Conservation (phyloP, 768 basidiomycete species). For the Austroboletus festivus region DNA sequence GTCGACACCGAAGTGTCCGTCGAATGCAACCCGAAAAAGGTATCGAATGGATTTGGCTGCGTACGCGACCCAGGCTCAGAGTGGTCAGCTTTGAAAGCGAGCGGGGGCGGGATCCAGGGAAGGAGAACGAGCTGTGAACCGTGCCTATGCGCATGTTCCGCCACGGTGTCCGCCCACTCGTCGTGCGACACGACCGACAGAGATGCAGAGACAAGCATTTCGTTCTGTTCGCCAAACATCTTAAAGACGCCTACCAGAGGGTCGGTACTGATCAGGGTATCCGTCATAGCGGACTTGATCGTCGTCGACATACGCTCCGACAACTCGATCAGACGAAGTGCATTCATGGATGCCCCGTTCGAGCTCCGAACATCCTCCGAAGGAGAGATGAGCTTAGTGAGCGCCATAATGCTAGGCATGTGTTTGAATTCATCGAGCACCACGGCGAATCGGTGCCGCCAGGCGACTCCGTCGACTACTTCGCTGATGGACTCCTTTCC, state of each 20-base stretch:
- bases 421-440: constrained; percentile 92
- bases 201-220: constrained; percentile 60
- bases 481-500: constrained; percentile 1
- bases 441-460: constrained; percentile 59
- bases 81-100: constrained; percentile 25
- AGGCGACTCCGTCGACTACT: constrained; percentile 6
- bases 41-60: constrained; percentile 69
- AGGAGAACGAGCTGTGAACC: constrained; percentile 75
- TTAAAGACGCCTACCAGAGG: constrained; percentile 70
- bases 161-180: constrained; percentile 67
- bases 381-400: constrained; percentile 75
- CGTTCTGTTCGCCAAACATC: constrained; percentile 73
- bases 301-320: constrained; percentile 86
- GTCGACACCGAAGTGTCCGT: constrained; percentile 50
- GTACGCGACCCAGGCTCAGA: constrained; percentile 24
- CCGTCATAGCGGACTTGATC: constrained; percentile 75
- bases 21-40: constrained; percentile 59
- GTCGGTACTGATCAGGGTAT: constrained; percentile 66
- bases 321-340: constrained; percentile 85
- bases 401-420: constrained; percentile 84
- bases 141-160: constrained; percentile 53
- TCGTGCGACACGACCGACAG: constrained; percentile 75
- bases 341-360: constrained; percentile 48
- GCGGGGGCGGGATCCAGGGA: constrained; percentile 68
- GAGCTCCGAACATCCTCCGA: constrained; percentile 8